Evolutionary conservation across 1,139 yeast genomes (phyloP).

Genomic region (Arxiozyma heterogenica): DNA sequence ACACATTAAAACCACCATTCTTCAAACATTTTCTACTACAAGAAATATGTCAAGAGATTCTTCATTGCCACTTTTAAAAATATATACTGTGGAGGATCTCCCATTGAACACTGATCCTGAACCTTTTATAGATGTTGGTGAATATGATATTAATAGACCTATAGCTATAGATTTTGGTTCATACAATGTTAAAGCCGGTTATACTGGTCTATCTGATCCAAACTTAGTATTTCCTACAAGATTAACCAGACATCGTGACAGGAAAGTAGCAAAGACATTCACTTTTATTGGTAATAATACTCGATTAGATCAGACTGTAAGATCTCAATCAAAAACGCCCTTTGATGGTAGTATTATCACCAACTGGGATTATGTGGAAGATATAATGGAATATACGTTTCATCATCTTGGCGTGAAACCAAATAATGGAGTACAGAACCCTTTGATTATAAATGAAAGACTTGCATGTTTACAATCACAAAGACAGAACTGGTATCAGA

Average conservation of each 20-base stretch:
- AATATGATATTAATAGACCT: constrained; percentile 52
- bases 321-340: constrained; percentile 65
- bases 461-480: constrained; percentile 64
- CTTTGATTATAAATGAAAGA: constrained; percentile 73
- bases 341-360: constrained; percentile 80
- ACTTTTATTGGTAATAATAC: constrained; percentile 81
- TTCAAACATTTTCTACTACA: background rate
- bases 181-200: constrained; percentile 61
- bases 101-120: constrained; percentile 37
- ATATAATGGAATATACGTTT: constrained; percentile 73
- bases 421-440: constrained; percentile 49
- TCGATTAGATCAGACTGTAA: constrained; percentile 57
- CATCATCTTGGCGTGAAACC: constrained; percentile 65
- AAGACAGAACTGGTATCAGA: constrained; percentile 65
- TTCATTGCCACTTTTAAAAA: constrained; percentile 40
- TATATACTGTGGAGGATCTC: constrained; percentile 44
- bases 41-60: constrained; percentile 19
- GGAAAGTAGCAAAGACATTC: constrained; percentile 54
- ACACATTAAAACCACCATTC: background rate
- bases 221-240: constrained; percentile 59
- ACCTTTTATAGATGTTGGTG: constrained; percentile 38
- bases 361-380: constrained; percentile 89
- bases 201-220: constrained; percentile 47
- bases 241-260: constrained; percentile 67
- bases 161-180: constrained; percentile 81